Evolutionary conservation across 306 rosid genomes (phyloP).

Genomic region (Trifolium pratense): DNA sequence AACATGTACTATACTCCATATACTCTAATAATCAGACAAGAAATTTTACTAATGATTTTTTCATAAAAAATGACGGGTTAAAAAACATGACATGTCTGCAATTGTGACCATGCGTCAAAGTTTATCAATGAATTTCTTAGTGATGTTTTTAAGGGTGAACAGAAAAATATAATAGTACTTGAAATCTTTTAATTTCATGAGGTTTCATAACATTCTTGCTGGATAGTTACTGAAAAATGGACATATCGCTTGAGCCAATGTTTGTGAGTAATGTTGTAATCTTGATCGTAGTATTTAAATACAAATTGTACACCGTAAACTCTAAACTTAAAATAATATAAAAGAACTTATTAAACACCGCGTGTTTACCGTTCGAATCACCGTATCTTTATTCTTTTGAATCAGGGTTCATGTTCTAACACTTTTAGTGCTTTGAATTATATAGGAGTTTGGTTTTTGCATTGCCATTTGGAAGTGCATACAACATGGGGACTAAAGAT

Average conservation of each 20-base stretch:
- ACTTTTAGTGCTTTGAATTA: not conserved
- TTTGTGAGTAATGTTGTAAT: not conserved
- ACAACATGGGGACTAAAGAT: constrained; percentile 98
- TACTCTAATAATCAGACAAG: too few relatives aligned
- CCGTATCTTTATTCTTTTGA: too few relatives aligned
- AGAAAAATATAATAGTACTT: not conserved
- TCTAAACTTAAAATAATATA: too few relatives aligned
- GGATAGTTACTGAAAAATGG: too few relatives aligned
- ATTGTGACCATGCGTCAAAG: too few relatives aligned
- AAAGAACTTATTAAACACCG: too few relatives aligned
- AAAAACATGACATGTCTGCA: too few relatives aligned
- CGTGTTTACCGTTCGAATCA: too few relatives aligned
- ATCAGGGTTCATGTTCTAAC: not conserved
- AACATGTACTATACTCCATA: too few relatives aligned
- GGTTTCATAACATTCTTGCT: not conserved
- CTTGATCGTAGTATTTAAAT: not conserved
- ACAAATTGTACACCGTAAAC: too few relatives aligned
- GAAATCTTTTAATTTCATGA: not conserved
- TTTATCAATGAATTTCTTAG: not conserved
- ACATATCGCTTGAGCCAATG: not conserved
- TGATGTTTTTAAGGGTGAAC: not conserved
- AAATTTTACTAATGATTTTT: too few relatives aligned
- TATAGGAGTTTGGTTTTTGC: constrained; percentile 94
- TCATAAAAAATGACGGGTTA: too few relatives aligned
- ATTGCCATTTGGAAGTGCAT: constrained; percentile 90